Evolutionary conservation across 106 monocot species (phyloP), one percentile per base, ranked within the genome.

Genomic region (Agapanthus africanus): DNA sequence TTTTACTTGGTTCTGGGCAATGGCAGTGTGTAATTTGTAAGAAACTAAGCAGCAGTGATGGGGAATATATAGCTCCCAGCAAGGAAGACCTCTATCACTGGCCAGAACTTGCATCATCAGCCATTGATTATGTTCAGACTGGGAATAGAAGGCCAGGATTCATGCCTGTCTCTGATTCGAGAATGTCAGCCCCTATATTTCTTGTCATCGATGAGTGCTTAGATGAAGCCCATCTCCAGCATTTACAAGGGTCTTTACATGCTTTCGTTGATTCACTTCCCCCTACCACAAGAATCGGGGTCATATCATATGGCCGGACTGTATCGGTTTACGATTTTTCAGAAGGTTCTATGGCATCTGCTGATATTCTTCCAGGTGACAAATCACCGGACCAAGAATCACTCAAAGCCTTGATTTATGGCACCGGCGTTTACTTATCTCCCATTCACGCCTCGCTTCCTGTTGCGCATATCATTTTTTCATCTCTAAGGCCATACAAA

Each of bases 281-380:
- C 14, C 73, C 65, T 16, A 85, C 87, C 13, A 81, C 84, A 16
- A 89, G 92, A 61, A 73, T 99, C 37, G 93, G 99, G 21, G 77
- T 99, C 30, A 93, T 99, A 51, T 66, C 99, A 19, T 99, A 90
- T 83, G 93, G 99, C 1, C 81, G 92, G n/a, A 99, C 93, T 21
- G 86, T 99, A 19, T 99, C 99, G 30, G 77, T 99, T 42, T 99
- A 93, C 80, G 99, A 99, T 82, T 99, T 99, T 76, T 99, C 99
- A 34, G 99, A 99, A 75, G 93, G 85, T 10, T 83, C 85, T 76
- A 68, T 83, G 36, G 99, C 89, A 70, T 93, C 93, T 54, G 93
- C 99, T 33, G 99, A 99, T 87, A 82, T 90, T 46, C 85, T 99
- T 70, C 90, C 90, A n/a, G 99, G 99, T 25, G 83, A 77, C 22